Evolutionary conservation across 2,329 filamentous ascomycete genomes (phyloP).

Genomic region (Neodidymelliopsis sp.): DNA sequence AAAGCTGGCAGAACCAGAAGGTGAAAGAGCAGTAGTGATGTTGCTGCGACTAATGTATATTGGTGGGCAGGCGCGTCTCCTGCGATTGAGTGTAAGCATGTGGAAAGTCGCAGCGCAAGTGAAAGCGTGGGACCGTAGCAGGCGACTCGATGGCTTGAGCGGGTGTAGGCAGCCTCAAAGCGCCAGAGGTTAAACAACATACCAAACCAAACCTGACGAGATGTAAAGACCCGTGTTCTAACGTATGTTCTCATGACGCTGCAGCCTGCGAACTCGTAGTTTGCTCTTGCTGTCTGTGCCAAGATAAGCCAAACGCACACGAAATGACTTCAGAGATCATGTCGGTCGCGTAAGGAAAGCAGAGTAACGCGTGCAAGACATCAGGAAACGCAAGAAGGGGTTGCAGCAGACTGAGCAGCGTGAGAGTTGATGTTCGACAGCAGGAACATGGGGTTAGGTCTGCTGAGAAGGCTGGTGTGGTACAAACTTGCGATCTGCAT

Average conservation of each 20-base stretch:
- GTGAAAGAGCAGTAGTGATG: conserved; percentile 4
- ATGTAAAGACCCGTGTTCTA: conserved; percentile 2
- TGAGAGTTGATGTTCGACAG: conserved; percentile 14
- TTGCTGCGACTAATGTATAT: not conserved
- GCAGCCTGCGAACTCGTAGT: conserved; percentile 1
- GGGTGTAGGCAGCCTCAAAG: conserved; percentile 1
- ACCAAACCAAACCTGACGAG: not conserved
- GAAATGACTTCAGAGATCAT: conserved; percentile 6
- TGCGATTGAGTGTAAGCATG: conserved; percentile 17
- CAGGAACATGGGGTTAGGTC: conserved; percentile 18
- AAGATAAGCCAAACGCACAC: not conserved
- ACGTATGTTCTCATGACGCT: conserved; percentile 10
- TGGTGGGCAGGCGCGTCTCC: conserved; percentile 9
- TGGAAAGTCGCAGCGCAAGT: conserved; percentile 5
- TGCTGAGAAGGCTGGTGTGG: conserved; percentile 21
- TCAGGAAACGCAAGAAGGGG: not conserved
- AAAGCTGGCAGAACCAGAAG: not conserved
- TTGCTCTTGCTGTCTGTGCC: conserved; percentile 10
- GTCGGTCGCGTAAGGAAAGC: not conserved
- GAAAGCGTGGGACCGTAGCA: conserved; percentile 5
- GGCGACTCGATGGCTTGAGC: not conserved
- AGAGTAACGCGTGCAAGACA: conserved; percentile 11
- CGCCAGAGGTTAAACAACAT: not conserved
- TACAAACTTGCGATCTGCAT: conserved; percentile 6
- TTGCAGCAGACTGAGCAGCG: conserved; percentile 16